Percentiles rank a stretch among this genome's conserved stretches.
Evolutionary conservation across 2,329 filamentous ascomycete species (phyloP).

Genomic region (Rutstroemia sp.): DNA sequence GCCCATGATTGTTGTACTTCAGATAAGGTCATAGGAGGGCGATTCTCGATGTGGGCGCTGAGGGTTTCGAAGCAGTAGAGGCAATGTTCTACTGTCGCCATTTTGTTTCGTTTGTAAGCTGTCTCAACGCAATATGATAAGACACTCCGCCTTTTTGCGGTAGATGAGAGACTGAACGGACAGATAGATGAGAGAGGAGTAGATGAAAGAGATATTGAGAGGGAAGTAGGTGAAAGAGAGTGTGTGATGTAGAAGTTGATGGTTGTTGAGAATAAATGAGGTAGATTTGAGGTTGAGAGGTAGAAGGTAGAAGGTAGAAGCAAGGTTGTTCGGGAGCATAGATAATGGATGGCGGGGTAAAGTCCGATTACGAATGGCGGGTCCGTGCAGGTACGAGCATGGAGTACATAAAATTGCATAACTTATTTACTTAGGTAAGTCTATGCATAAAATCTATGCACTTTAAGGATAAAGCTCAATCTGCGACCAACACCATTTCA

Average conservation of each 20-base stretch:
- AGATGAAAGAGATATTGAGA: background rate
- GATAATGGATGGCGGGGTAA: background rate
- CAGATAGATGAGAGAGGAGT: background rate
- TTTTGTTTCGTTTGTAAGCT: conserved; percentile 31
- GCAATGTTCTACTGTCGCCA: conserved; percentile 84
- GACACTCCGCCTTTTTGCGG: background rate
- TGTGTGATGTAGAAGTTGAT: background rate
- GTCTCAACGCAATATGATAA: background rate
- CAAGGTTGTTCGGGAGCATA: background rate
- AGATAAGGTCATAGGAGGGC: conserved; percentile 57
- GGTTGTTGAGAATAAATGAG: background rate
- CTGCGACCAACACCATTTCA: no score
- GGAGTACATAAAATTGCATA: no score
- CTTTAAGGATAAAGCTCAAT: no score
- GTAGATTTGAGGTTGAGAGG: background rate
- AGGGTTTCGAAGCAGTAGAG: conserved; percentile 90
- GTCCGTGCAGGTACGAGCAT: no score
- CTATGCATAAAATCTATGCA: no score
- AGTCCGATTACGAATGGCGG: no score
- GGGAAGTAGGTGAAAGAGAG: background rate
- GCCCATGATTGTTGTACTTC: conserved; percentile 61
- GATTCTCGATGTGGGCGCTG: conserved; percentile 64
- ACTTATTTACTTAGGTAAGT: no score
- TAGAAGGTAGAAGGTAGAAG: no score
- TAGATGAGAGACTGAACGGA: background rate